These are phyloP conservation scores for Epichloe brachyelytri DNA, from an alignment of 2,329 filamentous ascomycete species.

Conservation along the genomic window DNA sequence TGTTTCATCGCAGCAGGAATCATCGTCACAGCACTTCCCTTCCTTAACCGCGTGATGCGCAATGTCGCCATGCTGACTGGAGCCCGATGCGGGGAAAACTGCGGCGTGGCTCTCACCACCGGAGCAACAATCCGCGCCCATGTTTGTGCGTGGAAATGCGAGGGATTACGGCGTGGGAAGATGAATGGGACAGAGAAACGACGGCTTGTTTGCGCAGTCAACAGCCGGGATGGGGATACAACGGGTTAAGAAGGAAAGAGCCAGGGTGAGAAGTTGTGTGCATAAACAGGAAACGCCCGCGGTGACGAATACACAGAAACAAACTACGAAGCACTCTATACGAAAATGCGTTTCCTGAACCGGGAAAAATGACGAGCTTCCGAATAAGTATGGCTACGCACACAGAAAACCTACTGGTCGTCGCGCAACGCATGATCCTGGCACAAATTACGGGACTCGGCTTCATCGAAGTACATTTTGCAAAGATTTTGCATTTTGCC, in stretches of 20 bases:
- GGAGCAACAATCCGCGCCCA: slow-evolving; percentile 8
- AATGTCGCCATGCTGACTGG: not conserved
- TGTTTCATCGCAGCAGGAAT: slow-evolving; percentile 9
- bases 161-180: not conserved
- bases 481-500: not conserved
- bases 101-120: not conserved
- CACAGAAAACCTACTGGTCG: not conserved
- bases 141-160: slow-evolving; percentile 1
- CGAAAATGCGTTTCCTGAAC: too few species aligned
- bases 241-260: not conserved
- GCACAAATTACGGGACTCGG: not conserved
- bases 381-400: not conserved
- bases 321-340: too few species aligned
- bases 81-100: not conserved
- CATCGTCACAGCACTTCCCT: slow-evolving; percentile 8
- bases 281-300: not conserved
- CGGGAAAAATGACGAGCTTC: too few species aligned
- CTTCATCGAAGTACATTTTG: not conserved
- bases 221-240: not conserved
- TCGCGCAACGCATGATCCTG: not conserved
- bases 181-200: not conserved
- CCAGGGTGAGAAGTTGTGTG: not conserved
- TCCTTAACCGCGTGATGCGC: not conserved
- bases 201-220: not conserved
- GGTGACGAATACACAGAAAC: too few species aligned